Evolutionary conservation across 2,329 filamentous ascomycete species (phyloP).

Genomic region (Trichoderma sp.): DNA sequence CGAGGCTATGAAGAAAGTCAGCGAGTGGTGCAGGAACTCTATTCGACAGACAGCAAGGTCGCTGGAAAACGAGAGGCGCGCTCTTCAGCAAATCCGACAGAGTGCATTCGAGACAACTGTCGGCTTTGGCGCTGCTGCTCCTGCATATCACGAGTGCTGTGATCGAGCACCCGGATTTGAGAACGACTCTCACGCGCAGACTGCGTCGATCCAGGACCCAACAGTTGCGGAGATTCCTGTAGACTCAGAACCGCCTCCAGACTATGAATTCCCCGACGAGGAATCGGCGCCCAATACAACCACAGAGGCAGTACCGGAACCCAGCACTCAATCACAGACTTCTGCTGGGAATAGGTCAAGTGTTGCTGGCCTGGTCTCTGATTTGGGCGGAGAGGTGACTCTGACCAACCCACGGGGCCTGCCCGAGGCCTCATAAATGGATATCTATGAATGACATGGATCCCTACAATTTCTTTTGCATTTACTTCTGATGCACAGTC

Average conservation of each 20-base stretch:
- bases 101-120: constrained; percentile 27
- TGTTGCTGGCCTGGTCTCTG: not conserved
- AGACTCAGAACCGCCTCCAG: constrained; percentile 14
- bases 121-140: constrained; percentile 28
- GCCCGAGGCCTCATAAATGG: not conserved
- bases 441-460: not conserved
- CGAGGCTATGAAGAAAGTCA: constrained; percentile 20
- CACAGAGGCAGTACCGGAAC: not conserved
- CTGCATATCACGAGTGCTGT: constrained; percentile 28
- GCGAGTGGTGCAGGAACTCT: constrained; percentile 4
- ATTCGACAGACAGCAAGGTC: constrained; percentile 21
- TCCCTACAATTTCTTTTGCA: not conserved
- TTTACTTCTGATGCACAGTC: not conserved
- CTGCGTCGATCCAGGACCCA: constrained; percentile 3
- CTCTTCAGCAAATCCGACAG: constrained; percentile 28
- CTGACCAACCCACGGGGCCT: not conserved
- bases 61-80: constrained; percentile 23
- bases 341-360: not conserved
- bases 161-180: constrained; percentile 21
- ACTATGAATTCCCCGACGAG: constrained; percentile 6
- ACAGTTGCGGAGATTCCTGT: constrained; percentile 23
- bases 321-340: not conserved
- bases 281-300: not conserved
- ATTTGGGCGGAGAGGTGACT: not conserved
- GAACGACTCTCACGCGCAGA: constrained; percentile 9